Percentiles rank a stretch among this genome's conserved stretches.
Evolutionary conservation across 805 yeast genomes (phyloP).

Genomic region (Saturnispora diversa): DNA sequence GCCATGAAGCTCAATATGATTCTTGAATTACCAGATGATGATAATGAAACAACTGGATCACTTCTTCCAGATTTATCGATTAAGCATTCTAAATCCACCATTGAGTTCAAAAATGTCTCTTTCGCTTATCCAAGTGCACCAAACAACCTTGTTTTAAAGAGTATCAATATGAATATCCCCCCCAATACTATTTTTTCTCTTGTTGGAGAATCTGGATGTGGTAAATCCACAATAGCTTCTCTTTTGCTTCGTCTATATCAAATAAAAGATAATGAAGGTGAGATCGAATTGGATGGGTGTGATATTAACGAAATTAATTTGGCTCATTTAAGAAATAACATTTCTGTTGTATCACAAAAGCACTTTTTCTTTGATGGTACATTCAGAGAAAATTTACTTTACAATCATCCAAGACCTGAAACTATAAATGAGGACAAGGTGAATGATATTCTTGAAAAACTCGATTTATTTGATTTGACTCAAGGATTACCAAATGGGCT

Average conservation of each 20-base stretch:
- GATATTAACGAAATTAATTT: constrained; percentile 42
- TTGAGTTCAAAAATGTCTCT: constrained; percentile 37
- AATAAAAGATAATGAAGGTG: constrained; percentile 8
- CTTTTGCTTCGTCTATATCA: constrained; percentile 48
- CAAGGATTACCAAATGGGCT: constrained; percentile 47
- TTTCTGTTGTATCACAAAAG: constrained; percentile 70
- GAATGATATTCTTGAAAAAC: constrained; percentile 33
- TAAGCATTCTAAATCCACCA: constrained; percentile 15
- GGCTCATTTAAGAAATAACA: constrained; percentile 40
- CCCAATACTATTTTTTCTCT: constrained; percentile 53
- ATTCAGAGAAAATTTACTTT: constrained; percentile 59
- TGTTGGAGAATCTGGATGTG: constrained; percentile 84
- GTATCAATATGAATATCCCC: constrained; percentile 36
- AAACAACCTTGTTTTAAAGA: constrained; percentile 29
- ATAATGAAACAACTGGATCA: constrained; percentile 33
- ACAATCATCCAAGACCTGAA: constrained; percentile 37
- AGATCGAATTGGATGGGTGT: constrained; percentile 29
- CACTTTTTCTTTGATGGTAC: constrained; percentile 69
- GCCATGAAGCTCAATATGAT: constrained; percentile 42
- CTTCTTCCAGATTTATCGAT: constrained; percentile 22
- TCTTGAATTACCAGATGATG: constrained; percentile 28
- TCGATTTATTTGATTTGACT: constrained; percentile 50
- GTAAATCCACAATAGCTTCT: constrained; percentile 71
- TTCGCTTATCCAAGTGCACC: constrained; percentile 40
- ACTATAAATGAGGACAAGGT: constrained; percentile 27